Evolutionary conservation across 306 rosid species (phyloP).

Genomic region (Lathyrus oleraceus): DNA sequence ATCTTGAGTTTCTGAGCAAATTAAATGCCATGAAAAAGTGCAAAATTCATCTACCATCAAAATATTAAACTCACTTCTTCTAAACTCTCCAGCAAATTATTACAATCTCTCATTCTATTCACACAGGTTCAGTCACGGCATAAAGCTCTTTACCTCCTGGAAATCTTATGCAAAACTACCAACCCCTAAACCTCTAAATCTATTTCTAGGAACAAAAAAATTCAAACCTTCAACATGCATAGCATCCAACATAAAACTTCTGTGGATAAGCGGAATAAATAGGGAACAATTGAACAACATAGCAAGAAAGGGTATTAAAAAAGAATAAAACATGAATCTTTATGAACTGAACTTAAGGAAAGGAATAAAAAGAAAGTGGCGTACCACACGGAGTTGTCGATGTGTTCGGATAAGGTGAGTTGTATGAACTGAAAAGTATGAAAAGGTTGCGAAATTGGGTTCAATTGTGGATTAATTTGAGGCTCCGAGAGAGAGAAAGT

Average conservation of each 20-base stretch:
- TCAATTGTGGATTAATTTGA: constrained; percentile 2
- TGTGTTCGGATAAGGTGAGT: neutral
- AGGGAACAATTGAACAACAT: neutral
- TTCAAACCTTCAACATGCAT: neutral
- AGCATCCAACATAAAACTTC: neutral
- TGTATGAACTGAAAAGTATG: neutral
- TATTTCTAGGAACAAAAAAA: neutral
- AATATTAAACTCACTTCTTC: too few relatives aligned
- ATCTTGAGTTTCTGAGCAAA: too few relatives aligned
- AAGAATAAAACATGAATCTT: neutral
- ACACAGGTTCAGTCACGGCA: neutral
- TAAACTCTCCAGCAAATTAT: too few relatives aligned
- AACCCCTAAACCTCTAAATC: neutral
- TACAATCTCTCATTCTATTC: neutral
- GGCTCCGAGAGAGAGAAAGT: neutral
- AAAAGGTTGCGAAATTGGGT: neutral
- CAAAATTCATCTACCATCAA: too few relatives aligned
- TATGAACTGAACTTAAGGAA: neutral
- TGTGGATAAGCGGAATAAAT: neutral
- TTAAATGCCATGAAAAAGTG: too few relatives aligned
- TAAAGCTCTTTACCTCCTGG: neutral
- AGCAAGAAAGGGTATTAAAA: neutral
- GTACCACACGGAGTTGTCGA: neutral
- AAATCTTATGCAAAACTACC: constrained; percentile 2
- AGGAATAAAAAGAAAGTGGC: neutral